Base-by-base conservation (phyloP, 441 rosid species). In the Pelargonium fulgidum region DNA sequence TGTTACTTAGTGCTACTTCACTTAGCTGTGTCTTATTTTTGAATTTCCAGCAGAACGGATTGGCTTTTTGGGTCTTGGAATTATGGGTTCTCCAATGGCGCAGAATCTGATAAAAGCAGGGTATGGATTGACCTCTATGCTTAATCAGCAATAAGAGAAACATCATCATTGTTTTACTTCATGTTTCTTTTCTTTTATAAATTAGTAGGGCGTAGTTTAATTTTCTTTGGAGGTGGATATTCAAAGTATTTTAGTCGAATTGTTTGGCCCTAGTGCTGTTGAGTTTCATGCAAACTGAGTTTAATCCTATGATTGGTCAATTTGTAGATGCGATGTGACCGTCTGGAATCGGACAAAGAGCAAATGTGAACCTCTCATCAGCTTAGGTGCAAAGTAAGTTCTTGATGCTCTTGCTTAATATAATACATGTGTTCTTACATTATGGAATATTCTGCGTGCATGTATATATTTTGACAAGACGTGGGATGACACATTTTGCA, bases 21-120 rank as follows among this genome's bases (percentile, higher is more conserved):
- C 48, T 70, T n/a, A 61, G 24, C 42, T 17, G 8, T 13, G 58
- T 64, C 9, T 72, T 59, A 54, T 8, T 58, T 70, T 42, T 64
- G 68, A 65, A 71, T 69, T 69, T 56, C 73, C 81, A 80, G 86
- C 76, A 73, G 78, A 77, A 41, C 80, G 85, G 61, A 68, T 92
- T 77, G 98, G 98, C 20, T 90, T 92, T 83, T 85, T 92, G 33
- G 96, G 98, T 69, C 74, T 86, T 74, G 98, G 98, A 81, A 90
- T 92, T 78, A 92, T 92, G 98, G 98, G 96, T 69, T 71, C 87
- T 67, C 97, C 98, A 36, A 92, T 90, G 98, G 93, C 97, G 29
- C 90, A 78, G 52, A 92, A 90, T 85, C 97, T 92, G 84, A 63
- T 92, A 68, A 92, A 87, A 77, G 88, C 93, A 50, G 98, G 97